A percentile compares a stretch with the other conserved stretches of the same genome.
phyloP scores from a whole-genome alignment of 208 protist genomes.

The Acanthamoeba royreba region DNA sequence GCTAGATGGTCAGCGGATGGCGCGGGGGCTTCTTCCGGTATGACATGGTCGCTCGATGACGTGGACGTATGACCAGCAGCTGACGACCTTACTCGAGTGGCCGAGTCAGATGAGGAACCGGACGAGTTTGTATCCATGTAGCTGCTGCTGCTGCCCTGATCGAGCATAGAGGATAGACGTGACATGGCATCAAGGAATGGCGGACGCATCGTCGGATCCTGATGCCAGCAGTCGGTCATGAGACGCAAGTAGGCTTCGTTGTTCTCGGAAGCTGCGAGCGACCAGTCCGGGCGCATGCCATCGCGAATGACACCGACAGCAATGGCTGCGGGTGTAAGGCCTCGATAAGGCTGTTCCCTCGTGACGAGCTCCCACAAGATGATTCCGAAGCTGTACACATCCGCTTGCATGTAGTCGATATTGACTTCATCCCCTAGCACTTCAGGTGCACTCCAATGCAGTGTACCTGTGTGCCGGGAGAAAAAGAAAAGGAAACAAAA shows the following conservation, averaged over 20 bases:
- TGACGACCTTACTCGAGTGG: neutral
- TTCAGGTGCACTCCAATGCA: slow-evolving; percentile 29
- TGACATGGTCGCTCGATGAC: neutral
- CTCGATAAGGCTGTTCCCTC: neutral
- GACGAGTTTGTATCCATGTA: neutral
- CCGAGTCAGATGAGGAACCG: neutral
- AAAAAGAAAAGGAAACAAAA: neutral
- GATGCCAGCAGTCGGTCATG: slow-evolving; percentile 4
- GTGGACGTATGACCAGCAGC: neutral
- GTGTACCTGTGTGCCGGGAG: neutral
- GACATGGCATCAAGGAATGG: neutral
- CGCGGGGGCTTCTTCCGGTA: neutral
- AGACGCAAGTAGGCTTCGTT: neutral
- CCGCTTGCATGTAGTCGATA: neutral
- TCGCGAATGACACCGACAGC: slow-evolving; percentile 33
- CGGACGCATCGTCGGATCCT: slow-evolving; percentile 4
- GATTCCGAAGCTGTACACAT: slow-evolving; percentile 24
- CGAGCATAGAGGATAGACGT: neutral
- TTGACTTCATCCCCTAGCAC: neutral
- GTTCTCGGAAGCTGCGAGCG: neutral
- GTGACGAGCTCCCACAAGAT: slow-evolving; percentile 27
- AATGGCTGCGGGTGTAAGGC: neutral
- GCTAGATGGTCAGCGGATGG: neutral
- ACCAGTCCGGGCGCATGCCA: neutral
- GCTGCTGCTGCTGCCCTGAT: no score